These are phyloP conservation scores for Neurospora crassa DNA, from an alignment of 2,329 filamentous ascomycete species.

Conservation along the genomic window DNA sequence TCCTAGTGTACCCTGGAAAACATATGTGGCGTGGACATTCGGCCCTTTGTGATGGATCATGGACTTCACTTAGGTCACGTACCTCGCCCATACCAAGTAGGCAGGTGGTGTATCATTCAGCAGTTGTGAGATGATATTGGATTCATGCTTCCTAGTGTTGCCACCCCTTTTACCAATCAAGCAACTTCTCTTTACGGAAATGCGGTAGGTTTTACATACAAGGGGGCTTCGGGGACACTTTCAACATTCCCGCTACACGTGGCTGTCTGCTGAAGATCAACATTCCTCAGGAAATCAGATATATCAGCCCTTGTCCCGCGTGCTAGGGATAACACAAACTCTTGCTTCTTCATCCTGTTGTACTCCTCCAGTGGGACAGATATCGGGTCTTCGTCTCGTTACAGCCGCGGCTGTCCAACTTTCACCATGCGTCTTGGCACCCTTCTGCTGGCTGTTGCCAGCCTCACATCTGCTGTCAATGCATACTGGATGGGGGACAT, in stretches of 20 bases:
- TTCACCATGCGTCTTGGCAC: conserved; percentile 20
- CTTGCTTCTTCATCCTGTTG: not conserved
- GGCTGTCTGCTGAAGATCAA: not conserved
- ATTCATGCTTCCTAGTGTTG: not conserved
- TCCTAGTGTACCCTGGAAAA: not conserved
- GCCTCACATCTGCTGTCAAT: conserved; percentile 18
- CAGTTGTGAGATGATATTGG: not conserved
- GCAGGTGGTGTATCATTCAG: not conserved
- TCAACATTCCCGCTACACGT: not conserved
- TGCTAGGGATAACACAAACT: not conserved
- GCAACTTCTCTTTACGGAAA: not conserved
- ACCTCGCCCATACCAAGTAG: not conserved
- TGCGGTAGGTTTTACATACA: not conserved
- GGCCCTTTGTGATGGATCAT: not conserved
- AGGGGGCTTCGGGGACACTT: not conserved
- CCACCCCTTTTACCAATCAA: not conserved
- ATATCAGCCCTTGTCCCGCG: not conserved
- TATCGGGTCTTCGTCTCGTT: not conserved
- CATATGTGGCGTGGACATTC: not conserved
- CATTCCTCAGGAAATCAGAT: not conserved
- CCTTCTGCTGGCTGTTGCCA: conserved; percentile 21
- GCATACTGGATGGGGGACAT: conserved; percentile 26
- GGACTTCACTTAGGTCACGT: not conserved
- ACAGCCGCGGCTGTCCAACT: not conserved
- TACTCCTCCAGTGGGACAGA: not conserved